Evolutionary conservation across 1,284 basidiomycete species (phyloP), one percentile per base, ranked within the genome.

Genomic region (Trametes hirsuta): DNA sequence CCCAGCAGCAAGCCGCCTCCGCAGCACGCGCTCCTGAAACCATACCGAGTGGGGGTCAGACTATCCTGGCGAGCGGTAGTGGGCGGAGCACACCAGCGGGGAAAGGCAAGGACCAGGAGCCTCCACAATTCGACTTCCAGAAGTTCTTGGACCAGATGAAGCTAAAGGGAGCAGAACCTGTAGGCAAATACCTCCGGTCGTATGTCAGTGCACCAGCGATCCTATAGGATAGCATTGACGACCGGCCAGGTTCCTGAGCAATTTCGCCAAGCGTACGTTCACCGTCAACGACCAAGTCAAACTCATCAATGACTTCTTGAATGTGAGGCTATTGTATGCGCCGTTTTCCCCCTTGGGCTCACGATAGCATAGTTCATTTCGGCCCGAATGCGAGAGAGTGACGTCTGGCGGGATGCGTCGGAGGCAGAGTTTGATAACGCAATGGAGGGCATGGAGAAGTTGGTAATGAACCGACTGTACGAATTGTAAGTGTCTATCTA

Each of bases 391-490:
- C 80, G 85, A n/a, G 85, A 87, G 63, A 84, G 84, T 46, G 94
- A 97, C 42, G 76, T 89, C 1, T 97, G 94, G 95, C 86, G 84
- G 68, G 86, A 85, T 61, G 84, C 84, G 4, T 81, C 85, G 4
- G 88, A 93, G 24, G 78, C 79, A 4, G 96, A 99, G 73, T 98
- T 99, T 68, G 97, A 98, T 61, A 96, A 98, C 68, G 95, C 96
- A 0, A 87, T 95, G 78, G 97, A 99, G 77, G 96, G 95, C 53
- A 98, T 99, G 94, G 97, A 99, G 82, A 99, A 99, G 76, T 85
- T 99, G 10, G 95, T 99, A 68, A 99, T 99, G 97, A 99, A 99
- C 70, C 82, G 96, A 50, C 79, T 98, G 55, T 98, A 97, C 75
- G 94, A 94, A 66, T 95, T 90, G 93, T 94, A 69, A 69, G 89